Evolutionary conservation across 192 early-diverging fungal species (phyloP).

Genomic region (Backusella tuberculispora): DNA sequence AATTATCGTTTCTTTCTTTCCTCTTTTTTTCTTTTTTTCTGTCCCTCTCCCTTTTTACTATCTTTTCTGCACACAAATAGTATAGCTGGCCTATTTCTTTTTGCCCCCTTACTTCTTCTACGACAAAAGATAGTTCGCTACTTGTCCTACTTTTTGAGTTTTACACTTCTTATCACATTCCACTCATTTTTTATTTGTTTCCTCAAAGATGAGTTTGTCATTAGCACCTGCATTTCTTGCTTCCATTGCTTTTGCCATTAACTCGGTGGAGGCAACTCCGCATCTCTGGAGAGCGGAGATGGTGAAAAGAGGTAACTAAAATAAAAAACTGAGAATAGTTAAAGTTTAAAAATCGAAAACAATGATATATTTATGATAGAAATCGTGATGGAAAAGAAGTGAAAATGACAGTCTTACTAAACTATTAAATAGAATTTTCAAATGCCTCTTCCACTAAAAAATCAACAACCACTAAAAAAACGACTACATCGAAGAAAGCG

Average conservation of each 20-base stretch:
- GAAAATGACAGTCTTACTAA: neutral
- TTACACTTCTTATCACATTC: neutral
- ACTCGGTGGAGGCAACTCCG: slow-evolving; percentile 2
- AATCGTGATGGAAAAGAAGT: neutral
- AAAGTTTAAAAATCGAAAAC: neutral
- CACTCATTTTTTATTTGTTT: neutral
- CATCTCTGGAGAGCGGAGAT: slow-evolving; percentile 6
- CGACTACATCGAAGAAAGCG: neutral
- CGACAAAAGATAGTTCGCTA: neutral
- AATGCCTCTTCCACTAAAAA: slow-evolving; percentile 12
- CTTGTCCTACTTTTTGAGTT: neutral
- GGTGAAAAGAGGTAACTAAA: neutral
- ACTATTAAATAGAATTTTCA: slow-evolving; percentile 7
- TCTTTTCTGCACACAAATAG: neutral
- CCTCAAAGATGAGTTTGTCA: slow-evolving; percentile 17
- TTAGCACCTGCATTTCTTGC: slow-evolving; percentile 7
- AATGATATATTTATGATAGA: neutral
- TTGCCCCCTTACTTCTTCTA: neutral
- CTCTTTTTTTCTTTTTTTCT: neutral
- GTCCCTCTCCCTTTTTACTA: neutral
- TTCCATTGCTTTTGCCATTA: slow-evolving; percentile 6
- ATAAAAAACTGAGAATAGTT: neutral
- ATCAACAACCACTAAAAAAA: neutral
- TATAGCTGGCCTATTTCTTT: slow-evolving; percentile 5
- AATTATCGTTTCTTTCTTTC: neutral